Percentiles rank a stretch among this genome's conserved stretches.
Evolutionary conservation across 352 stramenopile genomes (phyloP).

Genomic region (Phytopythium litorale): DNA sequence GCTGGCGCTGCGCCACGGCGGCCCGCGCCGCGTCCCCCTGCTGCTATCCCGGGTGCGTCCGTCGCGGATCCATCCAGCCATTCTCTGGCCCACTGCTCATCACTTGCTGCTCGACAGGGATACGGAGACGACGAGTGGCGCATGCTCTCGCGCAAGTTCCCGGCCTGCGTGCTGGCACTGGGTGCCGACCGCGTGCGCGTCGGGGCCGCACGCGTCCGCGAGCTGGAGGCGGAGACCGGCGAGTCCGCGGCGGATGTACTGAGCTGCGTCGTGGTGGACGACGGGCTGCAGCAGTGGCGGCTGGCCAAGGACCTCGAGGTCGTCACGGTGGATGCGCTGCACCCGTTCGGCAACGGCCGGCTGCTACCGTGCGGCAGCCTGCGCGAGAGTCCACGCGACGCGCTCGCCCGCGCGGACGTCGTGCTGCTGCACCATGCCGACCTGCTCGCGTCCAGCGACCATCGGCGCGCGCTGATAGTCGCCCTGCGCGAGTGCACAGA

Average conservation of each 20-base stretch:
- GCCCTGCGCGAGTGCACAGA: conserved; percentile 12
- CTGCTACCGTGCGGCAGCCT: conserved; percentile 55
- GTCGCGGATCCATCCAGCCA: neutral
- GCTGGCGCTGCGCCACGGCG: conserved; percentile 11
- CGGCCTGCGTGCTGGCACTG: conserved; percentile 32
- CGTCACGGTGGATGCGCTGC: conserved; percentile 65
- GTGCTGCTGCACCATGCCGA: conserved; percentile 61
- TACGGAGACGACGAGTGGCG: conserved; percentile 74
- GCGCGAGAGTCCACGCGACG: conserved; percentile 39
- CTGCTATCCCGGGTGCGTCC: conserved; percentile 42
- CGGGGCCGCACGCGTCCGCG: conserved; percentile 30
- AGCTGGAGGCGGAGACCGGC: neutral
- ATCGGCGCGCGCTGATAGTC: conserved; percentile 13
- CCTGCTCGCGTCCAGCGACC: conserved; percentile 14
- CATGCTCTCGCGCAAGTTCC: conserved; percentile 44
- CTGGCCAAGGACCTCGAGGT: conserved; percentile 62
- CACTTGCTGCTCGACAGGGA: conserved; percentile 13
- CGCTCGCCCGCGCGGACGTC: conserved; percentile 42
- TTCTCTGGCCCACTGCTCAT: no score
- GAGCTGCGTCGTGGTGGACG: conserved; percentile 54
- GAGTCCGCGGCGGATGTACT: conserved; percentile 10
- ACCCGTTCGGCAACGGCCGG: conserved; percentile 61
- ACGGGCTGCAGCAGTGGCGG: conserved; percentile 69
- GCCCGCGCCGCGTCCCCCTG: conserved; percentile 24
- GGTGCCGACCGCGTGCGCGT: conserved; percentile 21